Conservation (phyloP, 768 basidiomycete genomes). For the Multifurca ochricompacta region DNA sequence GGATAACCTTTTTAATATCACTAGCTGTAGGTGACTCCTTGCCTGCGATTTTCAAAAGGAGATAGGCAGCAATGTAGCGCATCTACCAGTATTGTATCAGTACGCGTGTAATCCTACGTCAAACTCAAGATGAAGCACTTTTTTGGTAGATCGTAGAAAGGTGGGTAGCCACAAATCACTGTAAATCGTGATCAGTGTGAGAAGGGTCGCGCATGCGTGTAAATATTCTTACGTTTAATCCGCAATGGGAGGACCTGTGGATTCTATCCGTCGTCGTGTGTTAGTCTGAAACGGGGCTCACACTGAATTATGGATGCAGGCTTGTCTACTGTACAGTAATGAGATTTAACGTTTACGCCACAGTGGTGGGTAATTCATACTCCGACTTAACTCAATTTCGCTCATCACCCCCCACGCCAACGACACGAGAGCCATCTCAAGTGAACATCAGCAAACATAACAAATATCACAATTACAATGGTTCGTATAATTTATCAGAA, state of each 20-base stretch:
- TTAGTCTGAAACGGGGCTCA: constrained; percentile 20
- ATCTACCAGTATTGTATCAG: constrained; percentile 39
- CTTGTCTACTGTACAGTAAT: constrained; percentile 53
- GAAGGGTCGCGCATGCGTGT: background rate
- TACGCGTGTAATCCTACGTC: background rate
- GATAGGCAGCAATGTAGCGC: constrained; percentile 93
- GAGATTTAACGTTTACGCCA: constrained; percentile 36
- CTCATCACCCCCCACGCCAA: constrained; percentile 14
- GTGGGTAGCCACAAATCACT: constrained; percentile 94
- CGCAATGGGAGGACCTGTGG: constrained; percentile 86
- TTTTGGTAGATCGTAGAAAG: constrained; percentile 29
- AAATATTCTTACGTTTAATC: constrained; percentile 67
- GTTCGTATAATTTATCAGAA: no score
- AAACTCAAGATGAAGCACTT: constrained; percentile 33
- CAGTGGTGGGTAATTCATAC: constrained; percentile 27
- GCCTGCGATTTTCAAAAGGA: constrained; percentile 93
- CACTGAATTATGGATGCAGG: background rate
- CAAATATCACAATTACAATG: constrained; percentile 21
- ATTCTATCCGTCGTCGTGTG: constrained; percentile 74
- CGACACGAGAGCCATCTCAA: background rate
- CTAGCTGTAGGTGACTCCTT: constrained; percentile 78
- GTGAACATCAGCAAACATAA: constrained; percentile 5
- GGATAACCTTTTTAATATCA: constrained; percentile 85
- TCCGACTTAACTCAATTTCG: constrained; percentile 20
- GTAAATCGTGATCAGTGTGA: constrained; percentile 20